phyloP scores from a whole-genome alignment of 2,329 filamentous ascomycete species.

The Scytalidium sp. region DNA sequence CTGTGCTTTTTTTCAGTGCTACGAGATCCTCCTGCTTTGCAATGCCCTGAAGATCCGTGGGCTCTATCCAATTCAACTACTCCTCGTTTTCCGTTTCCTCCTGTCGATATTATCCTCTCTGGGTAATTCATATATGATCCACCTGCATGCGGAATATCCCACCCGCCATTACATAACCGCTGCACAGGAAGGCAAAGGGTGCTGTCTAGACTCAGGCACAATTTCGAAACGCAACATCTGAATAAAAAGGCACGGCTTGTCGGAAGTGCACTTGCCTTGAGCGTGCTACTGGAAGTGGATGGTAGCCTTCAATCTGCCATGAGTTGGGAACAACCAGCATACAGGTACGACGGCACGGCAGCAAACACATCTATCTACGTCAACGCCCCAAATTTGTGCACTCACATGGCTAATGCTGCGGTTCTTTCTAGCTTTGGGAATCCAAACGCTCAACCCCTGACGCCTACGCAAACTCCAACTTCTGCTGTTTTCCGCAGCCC shows the following conservation, averaged over 20 bases:
- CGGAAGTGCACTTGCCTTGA: constrained; percentile 18
- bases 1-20: neutral
- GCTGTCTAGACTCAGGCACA: neutral
- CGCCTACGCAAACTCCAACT: constrained; percentile 55
- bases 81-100: neutral
- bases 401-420: constrained; percentile 31
- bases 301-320: constrained; percentile 47
- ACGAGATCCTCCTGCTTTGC: neutral
- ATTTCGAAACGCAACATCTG: neutral
- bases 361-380: no score
- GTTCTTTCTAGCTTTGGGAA: constrained; percentile 54
- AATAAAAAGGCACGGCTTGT: constrained; percentile 4
- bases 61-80: neutral
- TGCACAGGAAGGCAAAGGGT: constrained; percentile 14
- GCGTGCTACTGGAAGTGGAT: constrained; percentile 8
- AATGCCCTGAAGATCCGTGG: neutral
- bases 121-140: neutral
- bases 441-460: constrained; percentile 58
- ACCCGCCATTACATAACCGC: neutral
- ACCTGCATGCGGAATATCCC: neutral
- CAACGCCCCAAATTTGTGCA: no score
- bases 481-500: constrained; percentile 52
- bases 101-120: neutral
- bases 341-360: no score
- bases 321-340: constrained; percentile 56